A percentile compares a stretch with the other conserved stretches of the same genome.
phyloP scores from a whole-genome alignment of 768 basidiomycete genomes.

The Kwoniella botswanensis region DNA sequence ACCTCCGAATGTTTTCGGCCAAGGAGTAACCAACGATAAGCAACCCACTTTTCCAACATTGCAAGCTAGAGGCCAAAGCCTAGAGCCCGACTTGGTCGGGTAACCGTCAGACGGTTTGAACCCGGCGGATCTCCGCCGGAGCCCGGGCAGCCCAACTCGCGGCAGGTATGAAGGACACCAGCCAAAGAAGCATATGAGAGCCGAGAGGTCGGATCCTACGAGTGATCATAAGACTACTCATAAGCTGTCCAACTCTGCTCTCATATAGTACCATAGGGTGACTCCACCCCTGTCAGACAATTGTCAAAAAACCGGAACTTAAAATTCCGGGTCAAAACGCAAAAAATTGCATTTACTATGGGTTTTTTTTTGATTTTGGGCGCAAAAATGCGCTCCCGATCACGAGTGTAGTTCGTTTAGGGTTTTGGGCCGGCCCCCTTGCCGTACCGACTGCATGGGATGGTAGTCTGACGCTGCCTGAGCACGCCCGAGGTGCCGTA shows the following conservation, averaged over 20 bases:
- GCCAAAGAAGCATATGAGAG: constrained; percentile 13
- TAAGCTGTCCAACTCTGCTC: background rate
- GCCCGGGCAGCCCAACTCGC: constrained; percentile 1
- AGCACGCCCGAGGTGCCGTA: background rate
- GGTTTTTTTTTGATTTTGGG: constrained; percentile 22
- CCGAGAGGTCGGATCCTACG: background rate
- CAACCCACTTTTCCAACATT: constrained; percentile 56
- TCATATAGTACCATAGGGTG: constrained; percentile 19
- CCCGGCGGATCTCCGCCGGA: background rate
- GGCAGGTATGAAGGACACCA: background rate
- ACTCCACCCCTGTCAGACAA: background rate
- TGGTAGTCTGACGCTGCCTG: background rate
- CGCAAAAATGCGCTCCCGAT: background rate
- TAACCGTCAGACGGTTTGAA: background rate
- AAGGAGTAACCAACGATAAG: constrained; percentile 59
- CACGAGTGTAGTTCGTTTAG: constrained; percentile 14
- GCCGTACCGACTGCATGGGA: background rate
- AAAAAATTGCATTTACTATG: constrained; percentile 20
- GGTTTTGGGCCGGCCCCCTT: background rate
- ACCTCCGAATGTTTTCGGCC: constrained; percentile 58
- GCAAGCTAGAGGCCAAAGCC: constrained; percentile 26
- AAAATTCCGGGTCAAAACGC: constrained; percentile 24
- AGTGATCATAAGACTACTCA: background rate
- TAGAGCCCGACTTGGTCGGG: background rate
- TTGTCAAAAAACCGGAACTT: constrained; percentile 4